Conservation (phyloP, 257 asterid genomes). For the Galeopsis tetrahit region DNA sequence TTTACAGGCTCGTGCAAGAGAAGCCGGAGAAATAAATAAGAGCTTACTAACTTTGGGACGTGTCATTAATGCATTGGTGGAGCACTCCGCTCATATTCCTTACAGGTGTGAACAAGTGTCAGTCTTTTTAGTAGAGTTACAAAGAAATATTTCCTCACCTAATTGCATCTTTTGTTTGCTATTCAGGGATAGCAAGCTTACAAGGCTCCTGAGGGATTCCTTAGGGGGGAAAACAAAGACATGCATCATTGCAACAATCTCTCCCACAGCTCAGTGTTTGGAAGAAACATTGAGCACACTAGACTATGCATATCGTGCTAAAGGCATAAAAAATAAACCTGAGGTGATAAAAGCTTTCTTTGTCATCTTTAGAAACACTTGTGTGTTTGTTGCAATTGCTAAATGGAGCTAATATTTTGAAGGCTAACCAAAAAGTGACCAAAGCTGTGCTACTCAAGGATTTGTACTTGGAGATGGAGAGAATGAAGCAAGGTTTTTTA, state of each 20-base stretch:
- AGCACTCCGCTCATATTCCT: conserved; percentile 82
- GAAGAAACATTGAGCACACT: conserved; percentile 87
- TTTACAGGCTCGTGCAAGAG: conserved; percentile 85
- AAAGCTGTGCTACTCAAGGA: conserved; percentile 80
- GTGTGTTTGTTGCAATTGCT: conserved; percentile 29
- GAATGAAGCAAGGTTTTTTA: conserved; percentile 79
- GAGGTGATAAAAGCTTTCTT: conserved; percentile 49
- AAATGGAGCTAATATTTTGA: conserved; percentile 40
- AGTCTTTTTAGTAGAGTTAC: conserved; percentile 14
- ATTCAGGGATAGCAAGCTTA: conserved; percentile 86
- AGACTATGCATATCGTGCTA: conserved; percentile 89
- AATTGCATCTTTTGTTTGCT: conserved; percentile 23
- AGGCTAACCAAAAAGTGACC: conserved; percentile 85
- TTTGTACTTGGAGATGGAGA: conserved; percentile 72
- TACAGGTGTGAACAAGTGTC: conserved; percentile 60
- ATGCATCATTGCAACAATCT: conserved; percentile 82
- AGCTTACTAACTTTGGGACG: conserved; percentile 88
- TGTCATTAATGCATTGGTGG: conserved; percentile 80
- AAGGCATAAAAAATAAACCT: conserved; percentile 84
- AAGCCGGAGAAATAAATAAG: conserved; percentile 93
- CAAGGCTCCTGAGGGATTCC: conserved; percentile 83
- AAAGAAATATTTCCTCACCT: conserved; percentile 23
- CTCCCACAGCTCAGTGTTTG: conserved; percentile 72
- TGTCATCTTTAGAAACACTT: conserved; percentile 18
- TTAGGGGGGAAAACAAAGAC: conserved; percentile 91